Base-by-base conservation (phyloP, 2,329 filamentous ascomycete genomes). In the Coleophoma crateriformis region DNA sequence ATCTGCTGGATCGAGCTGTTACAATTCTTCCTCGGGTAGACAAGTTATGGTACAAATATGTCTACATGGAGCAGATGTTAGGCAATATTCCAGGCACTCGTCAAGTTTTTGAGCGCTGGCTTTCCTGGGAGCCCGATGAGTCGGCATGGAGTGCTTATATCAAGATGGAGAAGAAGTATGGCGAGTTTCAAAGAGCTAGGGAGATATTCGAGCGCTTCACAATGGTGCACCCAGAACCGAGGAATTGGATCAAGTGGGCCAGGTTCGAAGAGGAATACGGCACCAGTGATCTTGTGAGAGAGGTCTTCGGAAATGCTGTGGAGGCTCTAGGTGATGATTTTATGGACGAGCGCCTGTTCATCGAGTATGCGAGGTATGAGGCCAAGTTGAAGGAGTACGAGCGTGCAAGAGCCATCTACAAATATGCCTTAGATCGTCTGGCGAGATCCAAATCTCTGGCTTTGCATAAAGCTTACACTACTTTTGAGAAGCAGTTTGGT, bases 41-140 rank as follows among this genome's bases (percentile, higher is more conserved):
- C 67, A 97, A 97, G 76, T 74, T 99, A 33, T 99, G 94, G 94
- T 99, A 96, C 75, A 97, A 97, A 68, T 99, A 96, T 74, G 90
- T 95, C 22, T 96, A 95, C 67, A 95, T 96, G 87, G 92, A 97
- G 73, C 94, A 99, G 77, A 97, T 92, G 71, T 78, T 99, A 48
- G 90, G 90, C 7, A 96, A 99, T 62, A 85, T 99, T 45, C 84
- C 91, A 3, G 94, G 92, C 34, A 95, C 90, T 3, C 78, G 94
- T 51, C 89, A 96, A 61, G 89, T 97, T 0, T 99, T 97, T 66
- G 94, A 99, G 71, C 79, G 94, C 42, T 99, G 94, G 94, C 92
- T 99, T 87, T 85, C 88, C 54, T 99, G 94, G 94, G 90, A 96
- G 67, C 94, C 94, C 0, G 90, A 96, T 58, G 92, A 97, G 77